Base-by-base conservation (phyloP, 2,329 filamentous ascomycete species). In the Myriangium duriaei region DNA sequence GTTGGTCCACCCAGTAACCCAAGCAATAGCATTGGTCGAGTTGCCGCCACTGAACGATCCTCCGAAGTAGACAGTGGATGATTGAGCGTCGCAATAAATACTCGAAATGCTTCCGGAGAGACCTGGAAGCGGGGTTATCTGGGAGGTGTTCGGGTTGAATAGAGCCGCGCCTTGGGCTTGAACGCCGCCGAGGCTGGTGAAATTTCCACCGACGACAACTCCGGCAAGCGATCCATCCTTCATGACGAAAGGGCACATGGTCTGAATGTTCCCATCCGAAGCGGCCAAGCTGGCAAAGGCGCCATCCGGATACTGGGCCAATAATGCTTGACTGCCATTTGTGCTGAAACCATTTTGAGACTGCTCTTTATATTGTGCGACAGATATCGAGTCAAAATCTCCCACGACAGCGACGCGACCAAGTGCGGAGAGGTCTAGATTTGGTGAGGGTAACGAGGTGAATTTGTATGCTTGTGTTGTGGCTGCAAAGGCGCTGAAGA, bases 181-280 rank as follows among this genome's bases (percentile, higher is more conserved):
- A 40, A 79, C 70, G 42, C 77, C 77, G 42, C 79, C 83, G 45
- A 98, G 64, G 57, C 84, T 92, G 19, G 91, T 96, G 56, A 98
- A 98, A 63, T 96, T 96, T 33, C 91, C 91, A 40, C 82, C 91
- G 11, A 98, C 72, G 33, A 96, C 72, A 17, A 96, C 73, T 29
- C 81, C 79, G n/a, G 72, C 67, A 40, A 79, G 61, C 4, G 68
- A 71, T 46, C 81, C 81, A 57, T 83, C 71, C 41, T 70, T 67
- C 49, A 69, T 63, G 36, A 76, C 68, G 50, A 88, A 83, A 13
- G 79, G 65, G 63, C 91, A 98, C 81, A 98, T 91, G 46, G 84
- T 72, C 53, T 78, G 72, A 53, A 98, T 94, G 34, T 80, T 76
- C 31, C 86, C 79, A 29, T 75, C 70, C 39, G 80, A 73, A 36